Conservation (phyloP, 441 rosid species). For the Flueggea neowawraea region DNA sequence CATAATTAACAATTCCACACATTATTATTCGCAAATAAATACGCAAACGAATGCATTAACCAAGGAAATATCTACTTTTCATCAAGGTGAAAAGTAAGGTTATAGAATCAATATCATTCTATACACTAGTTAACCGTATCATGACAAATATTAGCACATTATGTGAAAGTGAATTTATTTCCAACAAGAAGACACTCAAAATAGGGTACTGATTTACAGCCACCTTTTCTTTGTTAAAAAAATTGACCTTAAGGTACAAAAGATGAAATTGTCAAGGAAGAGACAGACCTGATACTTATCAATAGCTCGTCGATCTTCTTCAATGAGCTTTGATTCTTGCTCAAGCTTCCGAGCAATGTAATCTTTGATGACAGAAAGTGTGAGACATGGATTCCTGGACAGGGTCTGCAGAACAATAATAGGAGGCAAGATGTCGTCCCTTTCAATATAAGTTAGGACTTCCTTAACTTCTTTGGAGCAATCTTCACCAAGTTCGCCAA, state of each 20-base stretch:
- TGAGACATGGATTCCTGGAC: slow-evolving; percentile 89
- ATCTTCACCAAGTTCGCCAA: slow-evolving; percentile 98
- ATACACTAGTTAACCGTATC: too few relatives aligned
- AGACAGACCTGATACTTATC: slow-evolving; percentile 89
- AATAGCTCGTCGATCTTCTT: slow-evolving; percentile 86
- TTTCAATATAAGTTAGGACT: slow-evolving; percentile 82
- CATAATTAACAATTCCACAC: slow-evolving; percentile 16
- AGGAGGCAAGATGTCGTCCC: slow-evolving; percentile 96
- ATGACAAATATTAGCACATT: too few relatives aligned
- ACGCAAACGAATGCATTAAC: background rate
- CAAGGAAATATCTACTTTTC: too few relatives aligned
- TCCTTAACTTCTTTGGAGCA: slow-evolving; percentile 97
- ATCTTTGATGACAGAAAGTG: slow-evolving; percentile 95
- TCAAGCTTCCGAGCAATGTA: slow-evolving; percentile 95
- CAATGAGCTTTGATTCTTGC: slow-evolving; percentile 89
- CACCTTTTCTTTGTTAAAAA: slow-evolving; percentile 3
- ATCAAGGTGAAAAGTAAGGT: too few relatives aligned
- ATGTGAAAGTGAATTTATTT: too few relatives aligned
- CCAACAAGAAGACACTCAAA: background rate
- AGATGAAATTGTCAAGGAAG: slow-evolving; percentile 10
- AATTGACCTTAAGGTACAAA: background rate
- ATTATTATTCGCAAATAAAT: background rate
- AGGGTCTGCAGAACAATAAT: slow-evolving; percentile 91
- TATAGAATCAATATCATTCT: too few relatives aligned
- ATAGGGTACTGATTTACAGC: background rate